A percentile compares a stretch with the other conserved stretches of the same genome.
These are phyloP conservation scores for Lizonia empirigonia DNA, from an alignment of 2,329 filamentous ascomycete genomes.

Conservation along the genomic window DNA sequence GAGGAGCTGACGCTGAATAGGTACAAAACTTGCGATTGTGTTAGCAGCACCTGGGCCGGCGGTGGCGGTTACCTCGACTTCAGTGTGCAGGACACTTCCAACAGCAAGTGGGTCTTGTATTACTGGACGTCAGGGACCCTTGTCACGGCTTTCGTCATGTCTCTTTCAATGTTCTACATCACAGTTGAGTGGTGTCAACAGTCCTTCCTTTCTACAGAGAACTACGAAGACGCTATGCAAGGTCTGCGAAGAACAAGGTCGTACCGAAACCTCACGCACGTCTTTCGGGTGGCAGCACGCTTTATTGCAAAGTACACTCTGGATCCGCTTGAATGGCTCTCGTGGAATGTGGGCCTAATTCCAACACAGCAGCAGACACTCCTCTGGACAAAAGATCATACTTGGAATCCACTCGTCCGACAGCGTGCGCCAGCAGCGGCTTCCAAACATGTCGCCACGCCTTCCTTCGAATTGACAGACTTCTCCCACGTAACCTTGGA, in stretches of 20 bases:
- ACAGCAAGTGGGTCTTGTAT: slow-evolving; percentile 29
- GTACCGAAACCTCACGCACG: slow-evolving; percentile 27
- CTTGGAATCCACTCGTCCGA: slow-evolving; percentile 5
- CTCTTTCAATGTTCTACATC: slow-evolving; percentile 44
- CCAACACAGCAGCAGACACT: slow-evolving; percentile 32
- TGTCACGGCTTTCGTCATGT: slow-evolving; percentile 39
- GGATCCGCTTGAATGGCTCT: slow-evolving; percentile 21
- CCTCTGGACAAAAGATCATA: slow-evolving; percentile 27
- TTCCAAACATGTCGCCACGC: not conserved
- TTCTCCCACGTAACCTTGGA: slow-evolving; percentile 8
- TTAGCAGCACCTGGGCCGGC: slow-evolving; percentile 46
- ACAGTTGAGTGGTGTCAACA: slow-evolving; percentile 48
- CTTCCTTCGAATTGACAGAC: slow-evolving; percentile 25
- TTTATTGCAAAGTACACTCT: slow-evolving; percentile 19
- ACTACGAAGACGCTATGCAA: slow-evolving; percentile 33
- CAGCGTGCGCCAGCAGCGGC: not conserved
- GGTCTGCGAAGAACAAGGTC: slow-evolving; percentile 36
- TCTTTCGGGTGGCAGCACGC: slow-evolving; percentile 17
- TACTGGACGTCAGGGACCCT: slow-evolving; percentile 45
- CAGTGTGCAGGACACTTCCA: slow-evolving; percentile 37
- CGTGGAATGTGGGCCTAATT: slow-evolving; percentile 19
- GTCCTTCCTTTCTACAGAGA: slow-evolving; percentile 44
- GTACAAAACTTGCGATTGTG: slow-evolving; percentile 52
- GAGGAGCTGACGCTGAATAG: not conserved
- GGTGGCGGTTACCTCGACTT: slow-evolving; percentile 53